These are phyloP conservation scores for Linanthus parryae DNA, from an alignment of 148 eudicot species.

Conservation along the genomic window DNA sequence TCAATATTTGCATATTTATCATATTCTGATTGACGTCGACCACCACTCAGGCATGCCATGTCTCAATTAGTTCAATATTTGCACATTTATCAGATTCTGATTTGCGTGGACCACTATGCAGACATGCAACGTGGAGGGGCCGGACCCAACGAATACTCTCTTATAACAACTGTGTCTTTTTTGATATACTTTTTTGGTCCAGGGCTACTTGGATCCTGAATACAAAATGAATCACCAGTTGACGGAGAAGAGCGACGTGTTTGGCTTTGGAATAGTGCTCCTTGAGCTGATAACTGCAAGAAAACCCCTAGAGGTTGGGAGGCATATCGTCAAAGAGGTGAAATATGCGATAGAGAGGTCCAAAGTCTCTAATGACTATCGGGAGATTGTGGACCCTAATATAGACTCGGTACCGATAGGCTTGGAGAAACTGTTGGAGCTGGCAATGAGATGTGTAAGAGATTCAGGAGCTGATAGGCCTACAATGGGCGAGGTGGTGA, in stretches of 20 bases:
- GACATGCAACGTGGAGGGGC: not conserved
- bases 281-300: constrained; percentile 7
- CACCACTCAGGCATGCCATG: too few species aligned
- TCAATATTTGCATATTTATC: too few species aligned
- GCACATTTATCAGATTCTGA: too few species aligned
- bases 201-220: constrained; percentile 13
- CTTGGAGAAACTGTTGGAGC: constrained; percentile 4
- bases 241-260: constrained; percentile 12
- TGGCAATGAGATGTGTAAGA: constrained; percentile 9
- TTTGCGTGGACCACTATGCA: not conserved
- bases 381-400: constrained; percentile 3
- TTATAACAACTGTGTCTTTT: not conserved
- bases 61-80: too few species aligned
- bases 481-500: constrained; percentile 9
- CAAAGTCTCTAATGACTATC: not conserved
- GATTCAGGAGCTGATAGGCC: not conserved
- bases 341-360: constrained; percentile 4
- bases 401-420: not conserved
- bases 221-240: constrained; percentile 10
- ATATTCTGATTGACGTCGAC: too few species aligned
- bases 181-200: not conserved
- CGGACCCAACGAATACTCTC: not conserved
- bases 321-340: constrained; percentile 4
- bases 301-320: constrained; percentile 2
- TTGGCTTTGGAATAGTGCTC: constrained; percentile 8